Base-by-base conservation (phyloP, 1,139 yeast species). In the Geotrichum reessii region DNA sequence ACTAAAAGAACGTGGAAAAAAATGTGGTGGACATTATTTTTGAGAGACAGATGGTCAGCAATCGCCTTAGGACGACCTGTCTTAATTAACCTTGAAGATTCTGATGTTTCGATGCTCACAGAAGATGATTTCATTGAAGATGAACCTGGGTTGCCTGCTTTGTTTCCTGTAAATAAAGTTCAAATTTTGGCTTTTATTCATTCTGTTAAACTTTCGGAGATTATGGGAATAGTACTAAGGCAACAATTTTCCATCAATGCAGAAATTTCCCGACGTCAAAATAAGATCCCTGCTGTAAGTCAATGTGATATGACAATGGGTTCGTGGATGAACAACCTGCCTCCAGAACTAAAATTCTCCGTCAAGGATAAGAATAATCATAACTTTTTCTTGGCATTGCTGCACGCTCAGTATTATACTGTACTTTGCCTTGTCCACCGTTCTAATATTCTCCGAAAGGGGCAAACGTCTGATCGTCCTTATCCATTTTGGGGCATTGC, bases 401-500 rank as follows among this genome's bases (percentile, higher is more conserved):
- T 87, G 58, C 85, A 86, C 67, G 80, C 87, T 24, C 87, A 85
- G 63, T 88, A 87, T 72, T 87, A 87, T 71, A 83, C 88, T 46
- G 76, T 88, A 37, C 77, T 88, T 57, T 85, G 87, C 65, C 76
- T 86, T 65, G 81, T 86, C 51, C 95, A 88, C 69, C 76, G 92
- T 57, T 82, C 90, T 9, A 86, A 86, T 66, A 82, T 87, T 61
- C 73, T 83, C 48, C 76, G 82, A 63, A 76, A 79, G 21, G 58
- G 57, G 65, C 42, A 66, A 59, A 62, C 65, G 63, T 74, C 77
- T 68, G 80, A 78, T 66, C 83, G 78, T 67, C 81, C 79, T 59
- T 85, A 85, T 69, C 91, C 93, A 1, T 83, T 89, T 9, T 85
- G 93, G 87, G 91, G 93, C n/a, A 86, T 87, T 62, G 86, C 91